Conservation (phyloP, 2,329 filamentous ascomycete species). For the Fusarium burgessii region DNA sequence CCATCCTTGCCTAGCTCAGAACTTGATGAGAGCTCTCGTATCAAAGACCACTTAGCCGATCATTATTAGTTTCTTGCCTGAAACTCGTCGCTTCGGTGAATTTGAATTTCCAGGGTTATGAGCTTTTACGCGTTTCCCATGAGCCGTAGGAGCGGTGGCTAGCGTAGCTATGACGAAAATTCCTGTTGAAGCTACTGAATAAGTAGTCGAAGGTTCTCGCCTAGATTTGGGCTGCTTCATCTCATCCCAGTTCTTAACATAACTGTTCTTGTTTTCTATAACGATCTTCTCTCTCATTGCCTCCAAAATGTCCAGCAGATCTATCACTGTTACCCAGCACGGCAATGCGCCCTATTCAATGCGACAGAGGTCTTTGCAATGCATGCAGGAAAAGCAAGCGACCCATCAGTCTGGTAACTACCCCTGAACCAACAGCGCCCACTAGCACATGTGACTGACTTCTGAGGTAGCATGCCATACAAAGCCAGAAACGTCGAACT, state of each 20-base stretch:
- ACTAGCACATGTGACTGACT: conserved; percentile 18
- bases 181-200: not conserved
- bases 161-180: conserved; percentile 3
- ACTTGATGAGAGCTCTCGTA: not conserved
- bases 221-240: not conserved
- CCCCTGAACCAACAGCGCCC: conserved; percentile 16
- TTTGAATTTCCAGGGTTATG: not conserved
- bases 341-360: not conserved
- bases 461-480: conserved; percentile 6
- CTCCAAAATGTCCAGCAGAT: conserved; percentile 17
- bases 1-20: not conserved
- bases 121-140: not conserved
- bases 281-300: not conserved
- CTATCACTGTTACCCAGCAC: conserved; percentile 14
- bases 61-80: conserved; percentile 7
- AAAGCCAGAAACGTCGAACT: not conserved
- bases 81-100: conserved; percentile 16
- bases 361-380: conserved; percentile 3
- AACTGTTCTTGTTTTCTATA: not conserved
- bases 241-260: not conserved
- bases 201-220: conserved; percentile 19
- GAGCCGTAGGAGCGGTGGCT: not conserved
- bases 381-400: not conserved
- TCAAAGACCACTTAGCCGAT: conserved; percentile 5
- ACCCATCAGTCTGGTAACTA: conserved; percentile 28